Evolutionary conservation across 2,329 filamentous ascomycete genomes (phyloP), one percentile per base, ranked within the genome.

Genomic region (Epichloe typhina): DNA sequence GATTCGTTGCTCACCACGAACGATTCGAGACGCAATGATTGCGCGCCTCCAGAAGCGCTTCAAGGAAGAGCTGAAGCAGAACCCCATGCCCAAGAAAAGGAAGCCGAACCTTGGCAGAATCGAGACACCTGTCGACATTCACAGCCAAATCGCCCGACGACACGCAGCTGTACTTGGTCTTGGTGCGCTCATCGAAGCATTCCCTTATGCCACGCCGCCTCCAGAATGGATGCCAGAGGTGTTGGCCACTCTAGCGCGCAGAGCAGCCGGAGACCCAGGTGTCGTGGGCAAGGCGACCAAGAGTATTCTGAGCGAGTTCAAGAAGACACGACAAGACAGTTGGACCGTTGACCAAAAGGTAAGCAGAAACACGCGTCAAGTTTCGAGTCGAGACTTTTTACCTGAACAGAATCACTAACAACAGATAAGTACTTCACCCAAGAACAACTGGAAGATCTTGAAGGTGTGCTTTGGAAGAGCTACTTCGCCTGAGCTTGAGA

Each of bases 291-390:
- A 95, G 69, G 93, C 91, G 53, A 94, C 95, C 11, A 98, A 98
- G 76, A 79, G 78, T 17, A 90, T 96, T 37, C 72, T 98, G 57
- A 89, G 89, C 54, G 94, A 98, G 62, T 98, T 98, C 75, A 98
- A 98, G 74, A 98, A 98, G 79, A 98, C 93, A 44, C 83, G 93
- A 65, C 93, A 98, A 68, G 93, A 98, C 73, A 98, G 91, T 58
- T 98, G 93, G 93, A 84, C 84, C 61, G 91, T 95, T 54, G 93
- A 98, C 71, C 88, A 95, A 59, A 97, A 95, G 85, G 93, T 95
- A 71, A 68, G 80, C 69, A 51, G 33, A 3, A 31, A 9, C 31
- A 31, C 9, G 31, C 9, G 8, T 11, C 9, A 31, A 31, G 31
- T 31, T 31, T 31, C 9, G 31, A 31, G 3, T 21, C 15, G 5